phyloP scores from a whole-genome alignment of 2,329 filamentous ascomycete genomes.

The Curvularia eragrostidis region DNA sequence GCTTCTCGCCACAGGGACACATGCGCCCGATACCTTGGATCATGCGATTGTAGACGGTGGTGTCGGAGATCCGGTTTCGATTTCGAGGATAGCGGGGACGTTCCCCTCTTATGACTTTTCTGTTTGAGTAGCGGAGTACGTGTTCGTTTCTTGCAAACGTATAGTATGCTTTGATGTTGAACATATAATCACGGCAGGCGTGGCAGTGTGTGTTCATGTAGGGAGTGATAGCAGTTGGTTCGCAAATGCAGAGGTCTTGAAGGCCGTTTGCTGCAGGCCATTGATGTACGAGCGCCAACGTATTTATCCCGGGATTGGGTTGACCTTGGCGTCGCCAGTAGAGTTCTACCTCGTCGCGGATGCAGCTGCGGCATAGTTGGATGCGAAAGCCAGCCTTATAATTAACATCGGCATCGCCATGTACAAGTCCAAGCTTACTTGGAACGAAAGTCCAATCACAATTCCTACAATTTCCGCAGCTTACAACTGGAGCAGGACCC shows the following conservation, averaged over 20 bases:
- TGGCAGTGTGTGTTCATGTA: not conserved
- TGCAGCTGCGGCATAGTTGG: conserved; percentile 8
- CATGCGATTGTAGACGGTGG: not conserved
- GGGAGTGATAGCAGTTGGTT: not conserved
- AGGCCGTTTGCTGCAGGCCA: not conserved
- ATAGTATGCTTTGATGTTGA: too few species aligned
- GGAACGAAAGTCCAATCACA: not conserved
- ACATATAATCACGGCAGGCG: conserved; percentile 1
- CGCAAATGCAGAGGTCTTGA: conserved; percentile 3
- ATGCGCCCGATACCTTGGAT: not conserved
- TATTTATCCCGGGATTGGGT: not conserved
- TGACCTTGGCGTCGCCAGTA: conserved; percentile 9
- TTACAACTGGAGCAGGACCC: too few species aligned
- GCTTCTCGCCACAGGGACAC: conserved; percentile 5
- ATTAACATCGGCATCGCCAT: not conserved
- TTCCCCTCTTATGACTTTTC: not conserved
- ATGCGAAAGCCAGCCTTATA: not conserved
- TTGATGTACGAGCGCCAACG: not conserved
- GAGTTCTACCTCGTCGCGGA: conserved; percentile 9
- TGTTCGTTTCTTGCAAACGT: too few species aligned
- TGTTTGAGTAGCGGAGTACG: not conserved
- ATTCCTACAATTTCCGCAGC: not conserved
- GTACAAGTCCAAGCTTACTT: not conserved
- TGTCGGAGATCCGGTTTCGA: not conserved
- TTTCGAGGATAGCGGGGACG: not conserved